Conservation (phyloP, 1,139 yeast species). For the Ogataea hybrid region DNA sequence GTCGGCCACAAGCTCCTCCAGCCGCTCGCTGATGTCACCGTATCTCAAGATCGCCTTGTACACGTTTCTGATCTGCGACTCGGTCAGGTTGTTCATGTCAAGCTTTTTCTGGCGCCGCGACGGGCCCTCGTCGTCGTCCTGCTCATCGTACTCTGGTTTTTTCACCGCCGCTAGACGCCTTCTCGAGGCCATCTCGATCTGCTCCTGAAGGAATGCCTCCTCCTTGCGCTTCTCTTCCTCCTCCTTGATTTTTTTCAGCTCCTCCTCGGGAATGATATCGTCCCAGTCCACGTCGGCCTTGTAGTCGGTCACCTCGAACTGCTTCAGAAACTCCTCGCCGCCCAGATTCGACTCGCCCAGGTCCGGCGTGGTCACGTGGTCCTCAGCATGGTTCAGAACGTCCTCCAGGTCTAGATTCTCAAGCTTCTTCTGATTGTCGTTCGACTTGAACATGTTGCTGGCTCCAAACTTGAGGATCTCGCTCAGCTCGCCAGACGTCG, state of each 20-base stretch:
- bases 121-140: conserved; percentile 34
- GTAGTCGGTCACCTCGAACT: conserved; percentile 97
- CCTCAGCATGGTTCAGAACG: conserved; percentile 95
- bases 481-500: conserved; percentile 78
- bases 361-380: conserved; percentile 94
- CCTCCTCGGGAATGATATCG: conserved; percentile 97
- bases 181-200: conserved; percentile 81
- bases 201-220: conserved; percentile 84
- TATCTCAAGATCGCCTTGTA: conserved; percentile 78
- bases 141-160: conserved; percentile 48
- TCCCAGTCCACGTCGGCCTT: conserved; percentile 99
- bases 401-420: conserved; percentile 96
- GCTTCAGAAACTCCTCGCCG: conserved; percentile 95
- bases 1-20: conserved; percentile 88
- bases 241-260: conserved; percentile 81
- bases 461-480: conserved; percentile 98
- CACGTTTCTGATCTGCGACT: conserved; percentile 82
- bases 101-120: conserved; percentile 29
- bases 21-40: conserved; percentile 78
- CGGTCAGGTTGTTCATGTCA: conserved; percentile 64
- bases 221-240: conserved; percentile 87
- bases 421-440: conserved; percentile 88
- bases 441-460: conserved; percentile 88
- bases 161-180: conserved; percentile 67
- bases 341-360: conserved; percentile 95